Evolutionary conservation across 148 eudicot species (phyloP), one percentile per base, ranked within the genome.

Genomic region (Cornus controversa): DNA sequence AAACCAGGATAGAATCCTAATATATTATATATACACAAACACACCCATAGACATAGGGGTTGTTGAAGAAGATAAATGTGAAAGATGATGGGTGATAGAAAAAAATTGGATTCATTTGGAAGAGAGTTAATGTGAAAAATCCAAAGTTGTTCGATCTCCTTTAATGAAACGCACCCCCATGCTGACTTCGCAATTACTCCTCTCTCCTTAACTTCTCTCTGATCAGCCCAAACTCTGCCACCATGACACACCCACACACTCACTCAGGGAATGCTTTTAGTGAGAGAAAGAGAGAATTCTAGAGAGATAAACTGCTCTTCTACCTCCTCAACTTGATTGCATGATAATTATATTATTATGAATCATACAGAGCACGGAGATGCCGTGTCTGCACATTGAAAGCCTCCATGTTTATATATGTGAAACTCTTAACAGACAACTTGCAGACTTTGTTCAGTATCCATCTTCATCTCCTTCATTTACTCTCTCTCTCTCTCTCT

Each of bases 331-430:
- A 6, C 64, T 60, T 60, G 64, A 60, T 60, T 60, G 23, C 22
- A 54, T 54, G 18, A 60, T 6, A n/a, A 20, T 60, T 0, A 60
- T 22, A 60, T 60, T 25, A 60, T 60, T 25, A 23, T 66, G n/a
- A 78, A 36, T 62, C 31, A 64, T 20, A 50, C 40, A 76, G 69
- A 79, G 83, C 88, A 89, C 88, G 90, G 79, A 89, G 80, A 84
- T 82, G 84, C 86, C 88, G 91, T 86, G 89, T 75, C 79, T 84
- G 79, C 73, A 82, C 89, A 89, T 86, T 89, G 77, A 89, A 84
- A 69, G 83, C 85, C 74, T 40, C 45, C 45, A 47, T 16, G 31
- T 58, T 31, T 29, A 81, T 75, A 62, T 72, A 78, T 60, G 24
- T 26, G 40, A 29, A 62, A 57, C 68, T n/a, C 13, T 66, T 36